Conservation (phyloP, 106 monocot genomes). For the Dendrobium nobile region DNA sequence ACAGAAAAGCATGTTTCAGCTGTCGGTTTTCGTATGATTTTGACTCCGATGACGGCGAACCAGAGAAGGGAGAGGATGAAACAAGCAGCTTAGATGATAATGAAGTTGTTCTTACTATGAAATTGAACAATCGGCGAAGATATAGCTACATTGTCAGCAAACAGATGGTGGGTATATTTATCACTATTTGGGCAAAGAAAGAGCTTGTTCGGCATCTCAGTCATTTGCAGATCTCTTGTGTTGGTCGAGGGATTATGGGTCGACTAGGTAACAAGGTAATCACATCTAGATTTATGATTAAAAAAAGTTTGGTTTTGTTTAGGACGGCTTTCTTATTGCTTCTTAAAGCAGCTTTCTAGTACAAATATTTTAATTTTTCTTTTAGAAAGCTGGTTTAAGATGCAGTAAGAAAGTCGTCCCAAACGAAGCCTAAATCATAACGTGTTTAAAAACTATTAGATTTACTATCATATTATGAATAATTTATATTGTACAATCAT, state of each 20-base stretch:
- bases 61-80: constrained; percentile 30
- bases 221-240: constrained; percentile 44
- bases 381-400: no score
- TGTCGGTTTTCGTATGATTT: constrained; percentile 21
- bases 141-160: constrained; percentile 47
- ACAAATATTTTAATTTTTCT: no score
- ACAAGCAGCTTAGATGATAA: constrained; percentile 6
- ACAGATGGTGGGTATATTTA: constrained; percentile 71
- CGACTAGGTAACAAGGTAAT: constrained; percentile 59
- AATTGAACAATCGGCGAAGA: not conserved
- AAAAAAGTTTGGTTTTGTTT: not conserved
- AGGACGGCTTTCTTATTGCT: no score
- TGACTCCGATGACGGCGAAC: constrained; percentile 9
- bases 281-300: no score
- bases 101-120: not conserved
- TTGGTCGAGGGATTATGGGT: constrained; percentile 55
- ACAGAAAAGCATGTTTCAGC: constrained; percentile 37
- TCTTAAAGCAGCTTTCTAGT: no score
- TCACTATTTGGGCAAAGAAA: constrained; percentile 48
- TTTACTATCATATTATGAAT: no score
- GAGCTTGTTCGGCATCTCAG: constrained; percentile 44
- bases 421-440: no score
- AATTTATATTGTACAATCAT: no score
- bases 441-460: no score
- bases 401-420: no score